Evolutionary conservation across 75 land plant genomes (phyloP), one percentile per base, ranked within the genome.

Genomic region (Adiantum capillusveneris): DNA sequence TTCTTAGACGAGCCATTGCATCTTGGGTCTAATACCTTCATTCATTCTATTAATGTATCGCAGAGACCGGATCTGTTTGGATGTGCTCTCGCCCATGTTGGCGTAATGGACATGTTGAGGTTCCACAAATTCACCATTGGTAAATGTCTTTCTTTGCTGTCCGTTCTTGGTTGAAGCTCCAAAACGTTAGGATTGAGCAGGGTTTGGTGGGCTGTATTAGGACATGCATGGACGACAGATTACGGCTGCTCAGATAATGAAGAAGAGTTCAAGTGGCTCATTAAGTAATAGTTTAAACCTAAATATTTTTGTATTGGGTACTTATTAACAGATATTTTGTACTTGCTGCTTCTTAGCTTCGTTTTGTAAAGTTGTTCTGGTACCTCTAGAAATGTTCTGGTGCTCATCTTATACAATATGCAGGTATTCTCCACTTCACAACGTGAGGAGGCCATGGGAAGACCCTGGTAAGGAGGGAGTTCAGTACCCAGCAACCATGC

Each of bases 61-160:
- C 78, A 95, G 99, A 76, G 97, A 53, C 99, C 99, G 72, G 99
- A 95, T 64, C 84, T 95, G 36, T 95, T 81, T 75, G 97, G 92
- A 12, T 95, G 99, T 76, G 92, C 86, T 46, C 69, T 95, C 53
- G 99, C 99, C 36, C 99, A 90, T 78, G 99, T 95, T 63, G 99
- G 99, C 62, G 96, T 95, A 0, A 90, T 95, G 97, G 99, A 95
- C 69, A 95, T 95, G 99, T 69, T 95, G 21, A 73, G 92, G 7
- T 95, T 90, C 53, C 99, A 95, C 72, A 95, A 95, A 52, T 95
- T 95, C 53, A 95, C 99, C 7, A 86, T 95, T 60, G 99, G 99
- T 93, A 64, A 69, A 71, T 18, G n/a, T 31, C 12, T 11, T 6
- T 25, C 11, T n/a, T 44, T 29, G 52, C 25, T 49, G 30, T 0